A percentile compares a stretch with the other conserved stretches of the same genome.
Conservation (phyloP, 371 early-diverging fungal species). For the Dipsacomyces acuminosporus region DNA sequence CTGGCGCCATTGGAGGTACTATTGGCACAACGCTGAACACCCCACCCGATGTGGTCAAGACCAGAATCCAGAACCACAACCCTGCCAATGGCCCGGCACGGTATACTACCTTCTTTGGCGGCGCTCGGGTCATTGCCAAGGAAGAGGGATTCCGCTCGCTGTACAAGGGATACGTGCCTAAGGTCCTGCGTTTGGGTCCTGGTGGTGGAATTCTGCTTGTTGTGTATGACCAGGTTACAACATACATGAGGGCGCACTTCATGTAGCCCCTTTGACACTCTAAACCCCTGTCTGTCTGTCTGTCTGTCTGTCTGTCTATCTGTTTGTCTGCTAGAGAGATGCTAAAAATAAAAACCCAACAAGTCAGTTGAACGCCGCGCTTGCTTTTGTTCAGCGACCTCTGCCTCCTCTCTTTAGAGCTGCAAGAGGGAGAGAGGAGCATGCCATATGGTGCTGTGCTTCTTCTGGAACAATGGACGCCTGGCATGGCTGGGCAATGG, state of each 20-base stretch:
- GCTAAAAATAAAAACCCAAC: too few relatives aligned
- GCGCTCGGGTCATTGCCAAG: slow-evolving; percentile 74
- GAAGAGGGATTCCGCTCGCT: slow-evolving; percentile 91
- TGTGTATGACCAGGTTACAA: slow-evolving; percentile 85
- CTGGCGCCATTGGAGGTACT: slow-evolving; percentile 93
- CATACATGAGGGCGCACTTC: slow-evolving; percentile 68
- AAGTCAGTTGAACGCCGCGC: too few relatives aligned
- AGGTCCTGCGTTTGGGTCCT: slow-evolving; percentile 96
- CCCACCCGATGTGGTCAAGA: slow-evolving; percentile 97
- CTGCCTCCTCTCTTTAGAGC: too few relatives aligned
- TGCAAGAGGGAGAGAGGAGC: too few relatives aligned
- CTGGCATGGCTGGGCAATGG: too few relatives aligned
- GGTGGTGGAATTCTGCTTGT: slow-evolving; percentile 89
- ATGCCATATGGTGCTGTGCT: too few relatives aligned
- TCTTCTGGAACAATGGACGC: too few relatives aligned
- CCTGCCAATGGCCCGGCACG: slow-evolving; percentile 56
- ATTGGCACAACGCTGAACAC: slow-evolving; percentile 93
- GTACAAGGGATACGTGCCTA: slow-evolving; percentile 95
- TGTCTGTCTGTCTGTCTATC: too few relatives aligned
- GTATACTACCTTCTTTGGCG: slow-evolving; percentile 88
- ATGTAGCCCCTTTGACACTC: too few relatives aligned
- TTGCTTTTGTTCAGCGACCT: too few relatives aligned
- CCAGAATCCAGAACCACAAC: slow-evolving; percentile 84
- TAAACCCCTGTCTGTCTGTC: too few relatives aligned
- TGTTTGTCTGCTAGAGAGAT: too few relatives aligned